A percentile compares a stretch with the other conserved stretches of the same genome.
phyloP scores from a whole-genome alignment of 371 early-diverging fungal species.

The Mortierella sp. region DNA sequence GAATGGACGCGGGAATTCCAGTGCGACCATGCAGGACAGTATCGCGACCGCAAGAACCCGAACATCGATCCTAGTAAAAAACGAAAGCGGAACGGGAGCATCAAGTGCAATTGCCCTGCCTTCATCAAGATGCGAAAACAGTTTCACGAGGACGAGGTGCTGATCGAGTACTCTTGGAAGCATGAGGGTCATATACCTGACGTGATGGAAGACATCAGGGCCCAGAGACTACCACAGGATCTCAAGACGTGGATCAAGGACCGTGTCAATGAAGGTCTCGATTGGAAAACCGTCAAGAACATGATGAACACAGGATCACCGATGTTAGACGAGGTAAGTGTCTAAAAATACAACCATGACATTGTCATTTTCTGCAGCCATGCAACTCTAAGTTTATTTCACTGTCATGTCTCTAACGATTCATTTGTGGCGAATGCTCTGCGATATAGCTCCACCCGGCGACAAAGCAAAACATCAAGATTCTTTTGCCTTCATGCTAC shows the following conservation, averaged over 20 bases:
- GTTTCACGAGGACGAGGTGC: slow-evolving; percentile 48
- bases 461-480: slow-evolving; percentile 36
- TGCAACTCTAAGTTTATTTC: neutral
- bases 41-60: slow-evolving; percentile 53
- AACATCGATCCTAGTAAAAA: slow-evolving; percentile 54
- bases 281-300: slow-evolving; percentile 51
- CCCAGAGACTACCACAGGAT: slow-evolving; percentile 54
- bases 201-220: slow-evolving; percentile 52
- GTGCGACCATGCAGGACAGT: slow-evolving; percentile 56
- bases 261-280: slow-evolving; percentile 38
- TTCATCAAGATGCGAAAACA: slow-evolving; percentile 56
- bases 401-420: neutral
- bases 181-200: slow-evolving; percentile 54
- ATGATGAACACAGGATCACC: slow-evolving; percentile 36
- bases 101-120: slow-evolving; percentile 55
- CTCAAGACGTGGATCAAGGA: slow-evolving; percentile 51
- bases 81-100: slow-evolving; percentile 50
- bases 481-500: slow-evolving; percentile 30
- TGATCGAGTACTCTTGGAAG: slow-evolving; percentile 52
- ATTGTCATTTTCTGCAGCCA: neutral
- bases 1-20: slow-evolving; percentile 57
- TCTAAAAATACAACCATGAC: no score
- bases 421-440: neutral
- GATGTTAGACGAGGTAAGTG: slow-evolving; percentile 42
- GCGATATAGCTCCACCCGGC: slow-evolving; percentile 37